Percentiles rank a stretch among this genome's conserved stretches.
Conservation (phyloP, 495 filamentous ascomycete genomes). For the Terfezia boudieri region DNA sequence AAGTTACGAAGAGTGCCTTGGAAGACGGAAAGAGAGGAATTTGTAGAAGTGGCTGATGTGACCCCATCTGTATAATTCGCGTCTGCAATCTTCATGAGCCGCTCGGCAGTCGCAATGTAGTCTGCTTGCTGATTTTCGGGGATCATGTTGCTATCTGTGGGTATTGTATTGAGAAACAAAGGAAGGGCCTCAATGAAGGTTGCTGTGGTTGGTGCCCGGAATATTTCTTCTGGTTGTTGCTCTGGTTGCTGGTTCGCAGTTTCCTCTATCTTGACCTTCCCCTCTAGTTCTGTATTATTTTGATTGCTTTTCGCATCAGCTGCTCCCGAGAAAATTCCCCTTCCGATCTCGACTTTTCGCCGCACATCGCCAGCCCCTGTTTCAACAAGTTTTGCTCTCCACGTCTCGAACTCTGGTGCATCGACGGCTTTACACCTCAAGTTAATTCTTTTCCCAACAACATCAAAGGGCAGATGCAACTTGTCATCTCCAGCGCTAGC, state of each 20-base stretch:
- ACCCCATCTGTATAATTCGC: neutral
- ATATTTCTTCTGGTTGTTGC: neutral
- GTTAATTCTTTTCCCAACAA: neutral
- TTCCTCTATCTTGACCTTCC: neutral
- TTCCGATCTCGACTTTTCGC: neutral
- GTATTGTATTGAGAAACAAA: neutral
- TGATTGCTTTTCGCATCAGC: neutral
- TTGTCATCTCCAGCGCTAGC: neutral
- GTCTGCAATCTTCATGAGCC: neutral
- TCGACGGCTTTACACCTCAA: neutral
- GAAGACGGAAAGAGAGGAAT: conserved; percentile 8
- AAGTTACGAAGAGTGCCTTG: conserved; percentile 15
- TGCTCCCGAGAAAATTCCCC: neutral
- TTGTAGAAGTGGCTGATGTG: neutral
- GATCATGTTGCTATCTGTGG: neutral
- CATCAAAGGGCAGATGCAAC: neutral
- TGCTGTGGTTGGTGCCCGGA: neutral
- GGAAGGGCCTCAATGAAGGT: conserved; percentile 1
- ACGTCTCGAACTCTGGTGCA: neutral
- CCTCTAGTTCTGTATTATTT: neutral
- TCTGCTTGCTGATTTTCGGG: neutral
- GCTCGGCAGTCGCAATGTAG: neutral
- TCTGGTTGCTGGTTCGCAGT: neutral
- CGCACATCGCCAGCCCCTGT: conserved; percentile 1
- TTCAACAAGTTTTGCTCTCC: neutral